Evolutionary conservation across 306 rosid species (phyloP), one percentile per base, ranked within the genome.

Genomic region (Cyamopsis tetragonoloba): DNA sequence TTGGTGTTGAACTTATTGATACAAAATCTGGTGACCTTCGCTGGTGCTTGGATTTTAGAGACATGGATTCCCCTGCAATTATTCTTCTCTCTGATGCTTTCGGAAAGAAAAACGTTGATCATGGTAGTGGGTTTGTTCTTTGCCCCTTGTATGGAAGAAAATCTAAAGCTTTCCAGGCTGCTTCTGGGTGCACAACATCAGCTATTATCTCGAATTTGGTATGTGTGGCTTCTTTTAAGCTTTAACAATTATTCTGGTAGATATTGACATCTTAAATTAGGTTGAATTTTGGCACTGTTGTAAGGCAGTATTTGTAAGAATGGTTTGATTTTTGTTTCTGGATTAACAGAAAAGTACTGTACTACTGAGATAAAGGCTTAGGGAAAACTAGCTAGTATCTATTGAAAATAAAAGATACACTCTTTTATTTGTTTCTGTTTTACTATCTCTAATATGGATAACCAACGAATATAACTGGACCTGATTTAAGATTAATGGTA

Each of bases 31-130:
- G 96, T 73, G 99, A 95, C 54, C 97, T 90, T 71, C 96, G 89
- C 59, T 95, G 99, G 99, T 95, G 99, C 85, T 88, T 95, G 92
- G 99, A 95, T 76, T 95, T 95, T 75, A 95, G 99, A 95, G 99
- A 95, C 67, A 90, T 95, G 93, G 86, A 73, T 75, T 81, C 95
- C 44, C 97, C 96, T 53, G 95, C 97, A 10, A 86, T 95, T 60
- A 65, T 88, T 78, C 76, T 74, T 59, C 97, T 95, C 39, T 79
- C 96, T 30, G 96, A 85, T 79, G 81, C 86, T 28, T 85, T 75
- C 18, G 97, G 97, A 58, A 82, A 83, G 79, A 88, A 83, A 83
- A 89, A 59, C 62, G 61, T 81, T 35, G 97, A 95, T 28, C 80
- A 76, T 60, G 96, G 92, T 60, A 87, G 92, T 26, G 95, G 99